Evolutionary conservation across 495 filamentous ascomycete genomes (phyloP).

Genomic region (Penicillium cosmopolitanum): DNA sequence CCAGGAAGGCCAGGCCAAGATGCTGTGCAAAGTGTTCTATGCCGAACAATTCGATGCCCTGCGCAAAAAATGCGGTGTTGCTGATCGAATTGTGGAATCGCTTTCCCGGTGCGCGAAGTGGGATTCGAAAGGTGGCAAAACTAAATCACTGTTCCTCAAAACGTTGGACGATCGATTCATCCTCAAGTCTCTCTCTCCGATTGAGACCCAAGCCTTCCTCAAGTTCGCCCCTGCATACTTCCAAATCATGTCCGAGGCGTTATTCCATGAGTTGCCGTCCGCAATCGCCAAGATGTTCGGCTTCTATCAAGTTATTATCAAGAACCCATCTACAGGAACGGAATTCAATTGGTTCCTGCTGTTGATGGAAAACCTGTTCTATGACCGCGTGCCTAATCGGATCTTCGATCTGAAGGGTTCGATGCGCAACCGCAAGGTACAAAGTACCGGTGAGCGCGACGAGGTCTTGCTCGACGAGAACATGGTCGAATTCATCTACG

Average conservation of each 20-base stretch:
- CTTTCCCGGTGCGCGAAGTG: conserved; percentile 94
- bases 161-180: conserved; percentile 94
- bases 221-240: conserved; percentile 97
- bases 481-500: conserved; percentile 99
- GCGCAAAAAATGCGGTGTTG: conserved; percentile 86
- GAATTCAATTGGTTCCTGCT: conserved; percentile 95
- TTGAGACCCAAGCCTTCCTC: conserved; percentile 92
- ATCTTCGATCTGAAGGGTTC: conserved; percentile 98
- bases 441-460: conserved; percentile 91
- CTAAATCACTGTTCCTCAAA: conserved; percentile 97
- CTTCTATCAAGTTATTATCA: conserved; percentile 96
- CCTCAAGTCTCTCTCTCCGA: conserved; percentile 82
- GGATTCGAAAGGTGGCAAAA: conserved; percentile 98
- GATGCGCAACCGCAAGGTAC: conserved; percentile 96
- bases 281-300: conserved; percentile 99
- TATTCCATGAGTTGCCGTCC: conserved; percentile 95
- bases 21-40: conserved; percentile 97
- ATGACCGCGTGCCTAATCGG: conserved; percentile 86
- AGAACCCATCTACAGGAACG: conserved; percentile 86
- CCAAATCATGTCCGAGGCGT: conserved; percentile 90
- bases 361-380: conserved; percentile 99
- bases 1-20: conserved; percentile 84
- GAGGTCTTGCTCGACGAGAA: conserved; percentile 98
- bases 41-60: conserved; percentile 97
- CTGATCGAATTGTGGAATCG: conserved; percentile 92